Percentiles rank a stretch among this genome's conserved stretches.
These are phyloP conservation scores for Triticum urartu DNA, from an alignment of 176 grass and related monocot genomes.

Conservation along the genomic window DNA sequence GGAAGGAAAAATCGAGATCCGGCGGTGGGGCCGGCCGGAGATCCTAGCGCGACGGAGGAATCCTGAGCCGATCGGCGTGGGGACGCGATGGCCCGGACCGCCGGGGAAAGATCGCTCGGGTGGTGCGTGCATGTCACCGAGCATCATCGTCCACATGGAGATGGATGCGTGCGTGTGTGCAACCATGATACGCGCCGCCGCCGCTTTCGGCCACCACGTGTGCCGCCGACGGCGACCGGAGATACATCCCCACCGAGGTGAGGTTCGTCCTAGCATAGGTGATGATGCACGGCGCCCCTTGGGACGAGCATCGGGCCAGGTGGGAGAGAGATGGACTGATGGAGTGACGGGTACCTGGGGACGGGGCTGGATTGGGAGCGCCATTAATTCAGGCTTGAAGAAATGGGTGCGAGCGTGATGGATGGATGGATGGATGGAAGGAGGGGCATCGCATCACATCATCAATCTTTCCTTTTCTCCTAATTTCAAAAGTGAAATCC, in stretches of 20 bases:
- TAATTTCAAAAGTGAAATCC: neutral
- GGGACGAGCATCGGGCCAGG: slow-evolving; percentile 1
- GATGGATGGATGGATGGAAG: neutral
- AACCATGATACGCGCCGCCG: no score
- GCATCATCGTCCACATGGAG: slow-evolving; percentile 22
- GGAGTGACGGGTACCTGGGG: neutral
- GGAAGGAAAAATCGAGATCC: slow-evolving; percentile 6
- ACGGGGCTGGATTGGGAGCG: neutral
- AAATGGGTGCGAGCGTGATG: neutral
- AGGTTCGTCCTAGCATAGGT: accelerated
- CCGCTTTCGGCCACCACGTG: neutral
- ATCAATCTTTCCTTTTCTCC: neutral
- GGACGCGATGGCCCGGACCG: slow-evolving; percentile 39
- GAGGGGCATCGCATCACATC: neutral
- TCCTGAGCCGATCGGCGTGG: slow-evolving; percentile 19
- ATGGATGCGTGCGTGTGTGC: neutral
- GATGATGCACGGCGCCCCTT: neutral
- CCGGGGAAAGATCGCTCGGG: slow-evolving; percentile 4
- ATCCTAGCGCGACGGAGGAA: slow-evolving; percentile 44
- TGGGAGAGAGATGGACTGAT: neutral
- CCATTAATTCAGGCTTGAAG: neutral
- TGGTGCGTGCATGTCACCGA: neutral
- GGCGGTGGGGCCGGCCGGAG: slow-evolving; percentile 27
- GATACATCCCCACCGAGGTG: neutral
- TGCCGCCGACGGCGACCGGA: neutral